Percentiles rank a stretch among this genome's conserved stretches.
phyloP scores from a whole-genome alignment of 164 flowering plant genomes.

The Buxus sempervirens region DNA sequence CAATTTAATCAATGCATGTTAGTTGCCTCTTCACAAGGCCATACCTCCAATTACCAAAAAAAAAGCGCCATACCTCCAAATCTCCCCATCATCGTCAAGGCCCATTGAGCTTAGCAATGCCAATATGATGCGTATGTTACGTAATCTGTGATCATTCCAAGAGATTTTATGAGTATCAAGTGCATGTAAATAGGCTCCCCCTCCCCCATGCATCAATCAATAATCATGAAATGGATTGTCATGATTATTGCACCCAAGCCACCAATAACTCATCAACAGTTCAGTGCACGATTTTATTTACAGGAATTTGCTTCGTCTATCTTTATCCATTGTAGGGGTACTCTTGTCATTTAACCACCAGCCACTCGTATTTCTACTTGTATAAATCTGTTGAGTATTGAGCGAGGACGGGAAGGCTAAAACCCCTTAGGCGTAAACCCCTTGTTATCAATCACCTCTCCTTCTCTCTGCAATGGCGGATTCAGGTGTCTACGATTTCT shows the following conservation, averaged over 20 bases:
- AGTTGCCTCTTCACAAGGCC: too few relatives aligned
- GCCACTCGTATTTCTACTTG: conserved; percentile 9
- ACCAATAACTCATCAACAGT: too few relatives aligned
- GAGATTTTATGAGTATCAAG: too few relatives aligned
- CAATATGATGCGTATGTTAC: background rate
- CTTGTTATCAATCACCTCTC: conserved; percentile 17
- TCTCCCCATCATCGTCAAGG: background rate
- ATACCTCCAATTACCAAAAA: too few relatives aligned
- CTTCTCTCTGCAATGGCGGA: conserved; percentile 36
- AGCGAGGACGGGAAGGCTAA: too few relatives aligned
- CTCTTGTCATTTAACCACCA: background rate
- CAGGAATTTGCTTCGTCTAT: background rate
- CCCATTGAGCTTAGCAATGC: background rate
- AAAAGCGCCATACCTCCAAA: too few relatives aligned
- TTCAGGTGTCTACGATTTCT: conserved; percentile 31
- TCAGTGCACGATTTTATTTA: too few relatives aligned
- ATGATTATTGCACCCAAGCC: too few relatives aligned
- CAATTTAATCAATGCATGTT: background rate
- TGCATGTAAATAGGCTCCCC: too few relatives aligned
- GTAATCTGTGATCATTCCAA: background rate
- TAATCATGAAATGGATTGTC: too few relatives aligned
- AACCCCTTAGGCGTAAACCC: conserved; percentile 16
- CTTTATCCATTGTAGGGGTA: background rate
- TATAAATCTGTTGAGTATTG: background rate
- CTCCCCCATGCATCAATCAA: too few relatives aligned